phyloP scores from a whole-genome alignment of 768 basidiomycete genomes.

The Suillus variegatus region DNA sequence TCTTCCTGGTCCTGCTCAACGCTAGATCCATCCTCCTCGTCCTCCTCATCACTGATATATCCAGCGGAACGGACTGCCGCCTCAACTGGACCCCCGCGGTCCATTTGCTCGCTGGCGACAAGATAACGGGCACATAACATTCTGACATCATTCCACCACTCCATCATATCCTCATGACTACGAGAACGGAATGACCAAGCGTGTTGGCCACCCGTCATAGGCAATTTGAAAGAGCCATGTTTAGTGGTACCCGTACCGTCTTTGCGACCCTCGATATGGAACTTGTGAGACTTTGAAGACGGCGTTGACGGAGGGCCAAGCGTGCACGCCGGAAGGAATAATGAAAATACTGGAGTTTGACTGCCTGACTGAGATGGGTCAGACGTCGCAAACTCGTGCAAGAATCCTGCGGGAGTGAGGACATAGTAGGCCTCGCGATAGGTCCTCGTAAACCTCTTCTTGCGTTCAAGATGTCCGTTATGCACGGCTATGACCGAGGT shows the following conservation, averaged over 20 bases:
- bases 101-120: conserved; percentile 91
- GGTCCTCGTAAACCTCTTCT: conserved; percentile 89
- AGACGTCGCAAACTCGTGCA: conserved; percentile 86
- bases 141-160: conserved; percentile 98
- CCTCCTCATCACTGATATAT: conserved; percentile 81
- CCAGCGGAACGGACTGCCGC: conserved; percentile 90
- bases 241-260: conserved; percentile 74
- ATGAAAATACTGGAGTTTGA: conserved; percentile 69
- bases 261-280: conserved; percentile 93
- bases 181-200: conserved; percentile 92
- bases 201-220: conserved; percentile 43
- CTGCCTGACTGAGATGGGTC: conserved; percentile 60
- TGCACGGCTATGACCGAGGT: conserved; percentile 84
- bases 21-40: conserved; percentile 58
- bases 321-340: conserved; percentile 95
- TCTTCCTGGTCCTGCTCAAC: conserved; percentile 46
- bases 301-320: conserved; percentile 84
- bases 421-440: conserved; percentile 90
- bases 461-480: conserved; percentile 88
- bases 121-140: conserved; percentile 94
- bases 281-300: conserved; percentile 81
- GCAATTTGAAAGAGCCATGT: conserved; percentile 51
- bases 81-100: conserved; percentile 88
- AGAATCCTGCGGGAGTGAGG: conserved; percentile 93
- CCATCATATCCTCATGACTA: conserved; percentile 97